Evolutionary conservation across 108 stramenopile species (phyloP).

Genomic region (Stephanodiscus triporus): DNA sequence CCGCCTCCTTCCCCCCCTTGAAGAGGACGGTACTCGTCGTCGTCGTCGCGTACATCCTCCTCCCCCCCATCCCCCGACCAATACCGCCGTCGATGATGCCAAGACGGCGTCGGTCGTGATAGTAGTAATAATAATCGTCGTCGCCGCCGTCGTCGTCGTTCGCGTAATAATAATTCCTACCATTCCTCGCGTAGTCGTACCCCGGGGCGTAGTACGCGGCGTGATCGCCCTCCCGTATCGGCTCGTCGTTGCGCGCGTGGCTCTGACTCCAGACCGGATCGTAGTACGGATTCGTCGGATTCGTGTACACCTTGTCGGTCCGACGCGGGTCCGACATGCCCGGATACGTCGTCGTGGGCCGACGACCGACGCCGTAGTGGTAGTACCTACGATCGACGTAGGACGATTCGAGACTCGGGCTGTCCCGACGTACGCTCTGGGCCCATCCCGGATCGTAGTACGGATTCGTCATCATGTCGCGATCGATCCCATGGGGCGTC

Average conservation of each 20-base stretch:
- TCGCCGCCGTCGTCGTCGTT: not conserved
- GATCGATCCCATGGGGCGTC: not conserved
- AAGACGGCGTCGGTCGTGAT: not conserved
- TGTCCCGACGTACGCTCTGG: conserved; percentile 31
- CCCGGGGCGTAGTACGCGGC: conserved; percentile 16
- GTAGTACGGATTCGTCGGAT: conserved; percentile 44
- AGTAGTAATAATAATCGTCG: conserved; percentile 5
- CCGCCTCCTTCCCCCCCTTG: conserved; percentile 9
- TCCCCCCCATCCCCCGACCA: conserved; percentile 10
- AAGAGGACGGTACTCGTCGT: not conserved
- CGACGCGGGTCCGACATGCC: conserved; percentile 19
- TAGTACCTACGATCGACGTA: not conserved
- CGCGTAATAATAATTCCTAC: conserved; percentile 2
- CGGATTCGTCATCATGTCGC: conserved; percentile 29
- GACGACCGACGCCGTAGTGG: conserved; percentile 6
- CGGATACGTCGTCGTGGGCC: conserved; percentile 17
- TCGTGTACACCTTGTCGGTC: conserved; percentile 28
- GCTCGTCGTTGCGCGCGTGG: conserved; percentile 11
- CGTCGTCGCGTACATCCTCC: conserved; percentile 16
- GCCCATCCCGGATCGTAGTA: conserved; percentile 52
- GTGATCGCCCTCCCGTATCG: conserved; percentile 29
- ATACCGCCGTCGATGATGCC: not conserved
- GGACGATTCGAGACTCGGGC: conserved; percentile 4
- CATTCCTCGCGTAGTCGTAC: conserved; percentile 3
- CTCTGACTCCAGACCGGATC: conserved; percentile 51